Evolutionary conservation across 2,329 filamentous ascomycete genomes (phyloP).

Genomic region (Diaporthe sp.): DNA sequence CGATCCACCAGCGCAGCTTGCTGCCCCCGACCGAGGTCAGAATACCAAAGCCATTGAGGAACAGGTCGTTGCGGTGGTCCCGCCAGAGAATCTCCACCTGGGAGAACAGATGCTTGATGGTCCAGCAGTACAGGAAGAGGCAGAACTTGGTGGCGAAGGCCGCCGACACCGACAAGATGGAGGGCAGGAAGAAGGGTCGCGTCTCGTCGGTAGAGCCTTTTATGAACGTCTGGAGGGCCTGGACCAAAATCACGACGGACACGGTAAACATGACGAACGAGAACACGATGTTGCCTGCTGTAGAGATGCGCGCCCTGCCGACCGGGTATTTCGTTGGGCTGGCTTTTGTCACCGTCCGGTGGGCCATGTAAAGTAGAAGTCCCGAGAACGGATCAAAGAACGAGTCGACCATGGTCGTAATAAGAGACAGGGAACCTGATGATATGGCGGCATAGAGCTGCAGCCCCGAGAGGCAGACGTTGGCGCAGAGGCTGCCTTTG

Average conservation of each 20-base stretch:
- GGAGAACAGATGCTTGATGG: conserved; percentile 89
- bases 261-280: conserved; percentile 96
- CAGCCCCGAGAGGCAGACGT: conserved; percentile 81
- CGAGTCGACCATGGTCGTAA: conserved; percentile 97
- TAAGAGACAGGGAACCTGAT: conserved; percentile 92
- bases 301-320: conserved; percentile 94
- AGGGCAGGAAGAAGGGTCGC: conserved; percentile 82
- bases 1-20: conserved; percentile 93
- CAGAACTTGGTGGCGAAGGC: conserved; percentile 87
- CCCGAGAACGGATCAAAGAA: conserved; percentile 94
- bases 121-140: conserved; percentile 93
- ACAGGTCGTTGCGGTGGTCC: conserved; percentile 94
- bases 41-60: conserved; percentile 95
- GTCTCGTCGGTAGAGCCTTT: conserved; percentile 62
- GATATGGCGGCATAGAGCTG: conserved; percentile 91
- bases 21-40: conserved; percentile 89
- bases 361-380: conserved; percentile 85
- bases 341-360: conserved; percentile 88
- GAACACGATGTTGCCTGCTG: conserved; percentile 94
- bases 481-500: conserved; percentile 80
- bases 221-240: conserved; percentile 80
- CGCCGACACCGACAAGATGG: conserved; percentile 85
- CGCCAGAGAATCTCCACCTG: conserved; percentile 95
- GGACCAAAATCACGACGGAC: conserved; percentile 90
- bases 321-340: conserved; percentile 89